phyloP scores from a whole-genome alignment of 768 basidiomycete species.

The Punctularia strigosozonata region DNA sequence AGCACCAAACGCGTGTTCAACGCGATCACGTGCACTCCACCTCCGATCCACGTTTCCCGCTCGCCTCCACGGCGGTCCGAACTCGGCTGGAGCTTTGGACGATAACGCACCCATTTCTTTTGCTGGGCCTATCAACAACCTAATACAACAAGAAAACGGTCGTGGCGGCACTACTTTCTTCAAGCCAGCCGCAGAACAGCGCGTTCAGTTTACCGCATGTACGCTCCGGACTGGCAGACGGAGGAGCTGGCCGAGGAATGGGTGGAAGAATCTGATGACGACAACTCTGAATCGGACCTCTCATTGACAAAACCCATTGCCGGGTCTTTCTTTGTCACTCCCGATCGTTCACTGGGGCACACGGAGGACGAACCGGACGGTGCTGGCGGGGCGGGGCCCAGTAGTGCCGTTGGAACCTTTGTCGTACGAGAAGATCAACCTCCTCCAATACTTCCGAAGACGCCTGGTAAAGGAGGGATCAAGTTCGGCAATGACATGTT shows the following conservation, averaged over 20 bases:
- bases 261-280: slow-evolving; percentile 50
- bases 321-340: slow-evolving; percentile 47
- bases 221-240: slow-evolving; percentile 80
- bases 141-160: too few relatives aligned
- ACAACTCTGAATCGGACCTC: slow-evolving; percentile 18
- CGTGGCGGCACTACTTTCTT: too few relatives aligned
- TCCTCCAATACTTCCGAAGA: slow-evolving; percentile 45
- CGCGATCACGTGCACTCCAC: too few relatives aligned
- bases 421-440: slow-evolving; percentile 61
- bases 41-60: too few relatives aligned
- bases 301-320: slow-evolving; percentile 38
- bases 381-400: slow-evolving; percentile 20
- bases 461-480: slow-evolving; percentile 50
- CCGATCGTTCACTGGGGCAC: slow-evolving; percentile 24
- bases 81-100: too few relatives aligned
- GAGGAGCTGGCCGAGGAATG: slow-evolving; percentile 90
- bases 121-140: too few relatives aligned
- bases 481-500: slow-evolving; percentile 92
- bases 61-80: too few relatives aligned
- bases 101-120: too few relatives aligned
- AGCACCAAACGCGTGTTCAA: too few relatives aligned
- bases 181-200: too few relatives aligned
- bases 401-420: slow-evolving; percentile 50
- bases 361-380: slow-evolving; percentile 32
- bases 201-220: too few relatives aligned